phyloP scores from a whole-genome alignment of 1,284 basidiomycete species.

The Agroathelia rolfsii region DNA sequence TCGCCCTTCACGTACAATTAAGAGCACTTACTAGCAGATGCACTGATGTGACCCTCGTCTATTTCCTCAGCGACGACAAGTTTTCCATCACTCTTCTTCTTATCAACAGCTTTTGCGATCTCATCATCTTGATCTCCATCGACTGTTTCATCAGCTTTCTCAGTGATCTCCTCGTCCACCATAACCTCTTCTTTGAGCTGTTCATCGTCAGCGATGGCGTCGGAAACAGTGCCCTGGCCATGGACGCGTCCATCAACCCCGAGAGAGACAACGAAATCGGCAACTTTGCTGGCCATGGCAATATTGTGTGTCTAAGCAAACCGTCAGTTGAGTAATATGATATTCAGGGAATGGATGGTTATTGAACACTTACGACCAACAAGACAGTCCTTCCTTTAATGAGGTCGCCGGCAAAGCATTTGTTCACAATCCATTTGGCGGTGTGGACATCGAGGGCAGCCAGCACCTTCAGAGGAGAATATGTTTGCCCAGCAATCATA shows the following conservation, averaged over 20 bases:
- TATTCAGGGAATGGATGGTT: conserved; percentile 2
- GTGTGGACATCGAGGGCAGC: conserved; percentile 48
- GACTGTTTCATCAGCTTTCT: conserved; percentile 26
- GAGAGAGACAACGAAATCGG: conserved; percentile 54
- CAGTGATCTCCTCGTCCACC: conserved; percentile 28
- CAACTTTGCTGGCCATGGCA: conserved; percentile 51
- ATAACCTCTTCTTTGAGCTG: conserved; percentile 29
- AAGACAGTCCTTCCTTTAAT: conserved; percentile 46
- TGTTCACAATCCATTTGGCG: conserved; percentile 53
- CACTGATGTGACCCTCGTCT: conserved; percentile 44
- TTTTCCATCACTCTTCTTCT: conserved; percentile 26
- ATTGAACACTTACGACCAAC: conserved; percentile 46
- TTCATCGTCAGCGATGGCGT: conserved; percentile 31
- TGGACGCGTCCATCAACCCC: conserved; percentile 41
- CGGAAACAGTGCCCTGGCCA: conserved; percentile 36
- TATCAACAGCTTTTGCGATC: conserved; percentile 7
- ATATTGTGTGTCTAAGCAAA: conserved; percentile 58
- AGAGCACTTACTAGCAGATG: conserved; percentile 26
- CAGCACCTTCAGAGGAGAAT: conserved; percentile 17
- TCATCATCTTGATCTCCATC: conserved; percentile 14
- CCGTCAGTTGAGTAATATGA: conserved; percentile 7
- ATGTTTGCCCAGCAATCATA: background rate
- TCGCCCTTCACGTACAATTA: conserved; percentile 14
- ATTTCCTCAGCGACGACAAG: conserved; percentile 53
- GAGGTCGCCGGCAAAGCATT: conserved; percentile 51